Evolutionary conservation across 2,329 filamentous ascomycete genomes (phyloP).

Genomic region (Chalaropsis thielavioides): DNA sequence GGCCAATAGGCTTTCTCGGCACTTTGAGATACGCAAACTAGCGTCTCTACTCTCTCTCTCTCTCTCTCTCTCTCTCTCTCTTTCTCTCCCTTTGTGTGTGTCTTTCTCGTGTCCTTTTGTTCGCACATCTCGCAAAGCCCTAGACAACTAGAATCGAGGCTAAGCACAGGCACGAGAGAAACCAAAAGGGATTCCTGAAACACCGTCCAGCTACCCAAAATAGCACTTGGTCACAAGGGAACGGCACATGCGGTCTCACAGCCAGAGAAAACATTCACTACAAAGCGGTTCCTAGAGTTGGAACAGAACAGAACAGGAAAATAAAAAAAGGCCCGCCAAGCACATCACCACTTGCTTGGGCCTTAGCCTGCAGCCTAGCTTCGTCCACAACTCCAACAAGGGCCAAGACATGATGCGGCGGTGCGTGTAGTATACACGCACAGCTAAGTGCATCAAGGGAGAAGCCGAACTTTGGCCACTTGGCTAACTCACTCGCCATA

Average conservation of each 20-base stretch:
- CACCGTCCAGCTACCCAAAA: neutral
- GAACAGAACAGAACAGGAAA: too few species aligned
- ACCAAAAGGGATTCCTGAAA: constrained; percentile 3
- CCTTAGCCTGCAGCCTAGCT: neutral
- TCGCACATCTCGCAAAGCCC: neutral
- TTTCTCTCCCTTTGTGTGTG: neutral
- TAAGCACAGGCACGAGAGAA: neutral
- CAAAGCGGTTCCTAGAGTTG: too few species aligned
- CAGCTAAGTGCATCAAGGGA: neutral
- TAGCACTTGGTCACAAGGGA: neutral
- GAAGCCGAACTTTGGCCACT: neutral
- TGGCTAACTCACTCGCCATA: neutral
- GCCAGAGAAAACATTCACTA: too few species aligned
- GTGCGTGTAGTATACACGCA: neutral
- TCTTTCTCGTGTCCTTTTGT: neutral
- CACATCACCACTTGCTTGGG: neutral
- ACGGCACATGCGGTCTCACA: too few species aligned
- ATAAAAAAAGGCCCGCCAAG: neutral
- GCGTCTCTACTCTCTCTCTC: neutral
- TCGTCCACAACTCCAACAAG: neutral
- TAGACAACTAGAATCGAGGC: neutral
- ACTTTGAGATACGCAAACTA: neutral
- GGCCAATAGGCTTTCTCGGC: neutral
- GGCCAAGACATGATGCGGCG: neutral
- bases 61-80: neutral